Conservation (phyloP, 345 rosid species). For the Limnanthes douglasii region DNA sequence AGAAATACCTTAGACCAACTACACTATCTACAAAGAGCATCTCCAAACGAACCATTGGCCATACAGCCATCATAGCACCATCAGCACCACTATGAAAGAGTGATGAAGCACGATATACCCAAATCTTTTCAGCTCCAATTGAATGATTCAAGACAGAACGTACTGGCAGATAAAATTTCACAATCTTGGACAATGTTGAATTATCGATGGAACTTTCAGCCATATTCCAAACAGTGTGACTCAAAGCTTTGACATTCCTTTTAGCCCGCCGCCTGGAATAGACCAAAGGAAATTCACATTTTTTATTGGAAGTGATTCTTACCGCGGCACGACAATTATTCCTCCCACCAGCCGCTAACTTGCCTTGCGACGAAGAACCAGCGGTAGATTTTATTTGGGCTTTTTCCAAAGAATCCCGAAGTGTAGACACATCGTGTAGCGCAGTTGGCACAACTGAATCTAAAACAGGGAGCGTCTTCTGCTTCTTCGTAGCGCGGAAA, state of each 20-base stretch:
- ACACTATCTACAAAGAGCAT: conserved; percentile 65
- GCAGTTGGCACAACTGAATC: too few species aligned
- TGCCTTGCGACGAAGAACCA: conserved; percentile 18
- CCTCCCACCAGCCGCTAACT: conserved; percentile 15
- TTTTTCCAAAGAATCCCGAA: conserved; percentile 13
- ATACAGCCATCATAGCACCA: conserved; percentile 16
- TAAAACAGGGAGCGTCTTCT: too few species aligned
- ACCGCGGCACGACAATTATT: conserved; percentile 18
- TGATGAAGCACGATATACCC: conserved; percentile 25
- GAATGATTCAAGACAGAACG: conserved; percentile 18
- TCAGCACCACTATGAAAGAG: conserved; percentile 48
- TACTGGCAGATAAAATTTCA: too few species aligned
- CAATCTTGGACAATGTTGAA: conserved; percentile 16
- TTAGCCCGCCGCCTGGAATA: conserved; percentile 55
- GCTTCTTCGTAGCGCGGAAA: conserved; percentile 30
- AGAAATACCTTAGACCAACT: conserved; percentile 54
- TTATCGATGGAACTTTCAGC: conserved; percentile 22
- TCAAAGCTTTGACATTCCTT: conserved; percentile 7
- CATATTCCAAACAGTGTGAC: conserved; percentile 13
- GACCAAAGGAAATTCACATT: conserved; percentile 44
- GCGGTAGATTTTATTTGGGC: conserved; percentile 13
- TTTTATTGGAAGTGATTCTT: conserved; percentile 20
- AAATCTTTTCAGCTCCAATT: conserved; percentile 18
- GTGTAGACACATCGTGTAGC: conserved; percentile 13
- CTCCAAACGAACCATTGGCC: conserved; percentile 83